Evolutionary conservation across 768 basidiomycete species (phyloP).

Genomic region (Suillus weaverae): DNA sequence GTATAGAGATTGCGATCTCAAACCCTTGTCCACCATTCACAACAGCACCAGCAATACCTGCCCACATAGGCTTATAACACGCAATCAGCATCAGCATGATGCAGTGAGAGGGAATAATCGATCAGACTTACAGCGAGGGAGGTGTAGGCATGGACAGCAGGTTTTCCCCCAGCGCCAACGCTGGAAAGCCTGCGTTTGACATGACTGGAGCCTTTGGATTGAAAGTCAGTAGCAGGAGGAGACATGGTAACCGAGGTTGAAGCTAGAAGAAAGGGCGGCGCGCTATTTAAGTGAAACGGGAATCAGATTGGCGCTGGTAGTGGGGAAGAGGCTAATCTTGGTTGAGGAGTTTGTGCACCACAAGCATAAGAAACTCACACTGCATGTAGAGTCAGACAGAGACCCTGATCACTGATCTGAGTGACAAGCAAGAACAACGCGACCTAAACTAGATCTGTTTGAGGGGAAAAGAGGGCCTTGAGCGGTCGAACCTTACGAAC

Average conservation of each 20-base stretch:
- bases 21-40: conserved; percentile 59
- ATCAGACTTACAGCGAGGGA: conserved; percentile 60
- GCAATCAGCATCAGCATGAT: conserved; percentile 14
- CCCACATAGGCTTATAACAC: conserved; percentile 78
- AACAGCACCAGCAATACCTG: conserved; percentile 67
- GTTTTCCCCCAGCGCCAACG: conserved; percentile 41
- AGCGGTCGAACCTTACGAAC: conserved; percentile 3
- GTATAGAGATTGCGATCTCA: conserved; percentile 77
- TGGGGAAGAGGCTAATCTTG: conserved; percentile 13
- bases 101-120: background rate
- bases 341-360: conserved; percentile 7
- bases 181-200: conserved; percentile 71
- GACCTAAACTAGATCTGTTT: background rate
- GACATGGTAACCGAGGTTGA: conserved; percentile 46
- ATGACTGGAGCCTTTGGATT: conserved; percentile 63
- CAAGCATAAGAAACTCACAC: conserved; percentile 12
- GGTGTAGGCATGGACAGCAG: conserved; percentile 56
- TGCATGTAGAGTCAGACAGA: conserved; percentile 1
- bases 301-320: conserved; percentile 8
- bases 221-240: conserved; percentile 45
- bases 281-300: conserved; percentile 34
- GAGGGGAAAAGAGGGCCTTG: conserved; percentile 12
- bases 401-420: conserved; percentile 28
- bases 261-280: conserved; percentile 18
- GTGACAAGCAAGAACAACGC: background rate